phyloP scores from a whole-genome alignment of 352 stramenopile species.

The Pythium phragmiticola region DNA sequence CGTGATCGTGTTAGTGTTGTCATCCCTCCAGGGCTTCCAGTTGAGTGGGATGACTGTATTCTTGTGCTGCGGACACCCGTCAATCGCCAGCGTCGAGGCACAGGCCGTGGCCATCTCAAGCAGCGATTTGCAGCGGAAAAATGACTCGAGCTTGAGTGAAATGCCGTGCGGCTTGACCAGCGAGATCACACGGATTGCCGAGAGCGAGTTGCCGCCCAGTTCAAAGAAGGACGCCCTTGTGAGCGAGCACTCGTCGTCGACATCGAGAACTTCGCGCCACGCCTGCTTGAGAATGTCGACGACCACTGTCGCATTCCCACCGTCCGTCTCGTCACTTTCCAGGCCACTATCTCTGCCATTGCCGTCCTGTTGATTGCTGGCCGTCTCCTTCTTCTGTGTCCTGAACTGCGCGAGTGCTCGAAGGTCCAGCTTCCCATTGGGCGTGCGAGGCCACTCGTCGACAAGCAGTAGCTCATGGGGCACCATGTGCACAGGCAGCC shows the following conservation, averaged over 20 bases:
- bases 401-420: constrained; percentile 32
- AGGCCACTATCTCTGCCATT: background rate
- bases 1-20: background rate
- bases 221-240: constrained; percentile 58
- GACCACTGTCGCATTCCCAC: constrained; percentile 31
- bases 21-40: constrained; percentile 19
- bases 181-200: constrained; percentile 61
- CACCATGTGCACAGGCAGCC: constrained; percentile 68
- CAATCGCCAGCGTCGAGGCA: constrained; percentile 1
- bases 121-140: constrained; percentile 42
- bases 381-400: background rate
- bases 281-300: constrained; percentile 44
- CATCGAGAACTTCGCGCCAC: constrained; percentile 46
- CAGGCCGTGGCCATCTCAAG: constrained; percentile 38
- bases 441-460: constrained; percentile 49
- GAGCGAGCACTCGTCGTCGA: constrained; percentile 33
- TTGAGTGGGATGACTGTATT: constrained; percentile 40
- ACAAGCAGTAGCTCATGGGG: constrained; percentile 48
- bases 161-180: constrained; percentile 50
- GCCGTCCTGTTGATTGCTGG: constrained; percentile 6
- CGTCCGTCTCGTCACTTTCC: background rate
- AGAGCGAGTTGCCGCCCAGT: constrained; percentile 62
- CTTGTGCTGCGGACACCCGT: constrained; percentile 14
- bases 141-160: constrained; percentile 39
- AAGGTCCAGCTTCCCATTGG: constrained; percentile 75